Conservation (phyloP, 495 filamentous ascomycete species). For the Penicillium ucsense region DNA sequence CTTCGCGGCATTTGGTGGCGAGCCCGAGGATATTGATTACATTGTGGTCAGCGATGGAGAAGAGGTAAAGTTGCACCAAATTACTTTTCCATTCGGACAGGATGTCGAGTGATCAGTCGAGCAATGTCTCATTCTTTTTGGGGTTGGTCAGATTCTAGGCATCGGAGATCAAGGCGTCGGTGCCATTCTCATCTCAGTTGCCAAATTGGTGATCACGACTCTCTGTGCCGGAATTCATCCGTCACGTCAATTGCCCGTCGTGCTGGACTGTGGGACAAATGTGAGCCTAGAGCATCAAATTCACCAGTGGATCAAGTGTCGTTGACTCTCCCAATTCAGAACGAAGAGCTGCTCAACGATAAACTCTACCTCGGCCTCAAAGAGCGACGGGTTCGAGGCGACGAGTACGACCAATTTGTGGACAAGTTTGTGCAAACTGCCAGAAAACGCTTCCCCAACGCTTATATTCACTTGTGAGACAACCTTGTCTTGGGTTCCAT, state of each 20-base stretch:
- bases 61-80: conserved; percentile 26
- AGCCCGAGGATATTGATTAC: conserved; percentile 68
- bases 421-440: conserved; percentile 61
- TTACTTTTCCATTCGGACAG: too few species aligned
- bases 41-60: conserved; percentile 80
- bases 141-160: conserved; percentile 56
- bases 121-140: not conserved
- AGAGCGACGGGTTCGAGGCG: conserved; percentile 52
- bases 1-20: conserved; percentile 54
- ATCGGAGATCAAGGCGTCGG: conserved; percentile 91
- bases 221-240: conserved; percentile 81
- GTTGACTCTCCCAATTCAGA: conserved; percentile 30
- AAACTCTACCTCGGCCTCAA: conserved; percentile 71
- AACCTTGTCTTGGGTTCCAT: too few species aligned
- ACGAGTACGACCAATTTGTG: conserved; percentile 72
- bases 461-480: conserved; percentile 70
- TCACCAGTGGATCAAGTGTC: not conserved
- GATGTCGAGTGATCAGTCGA: too few species aligned
- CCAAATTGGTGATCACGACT: conserved; percentile 75
- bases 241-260: conserved; percentile 66
- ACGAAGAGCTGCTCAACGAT: conserved; percentile 66
- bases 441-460: conserved; percentile 61
- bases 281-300: conserved; percentile 15
- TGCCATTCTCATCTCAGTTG: conserved; percentile 73
- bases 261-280: conserved; percentile 82